A percentile compares a stretch with the other conserved stretches of the same genome.
These are phyloP conservation scores for Pseudogymnoascus sp. DNA, from an alignment of 2,329 filamentous ascomycete genomes.

Conservation along the genomic window DNA sequence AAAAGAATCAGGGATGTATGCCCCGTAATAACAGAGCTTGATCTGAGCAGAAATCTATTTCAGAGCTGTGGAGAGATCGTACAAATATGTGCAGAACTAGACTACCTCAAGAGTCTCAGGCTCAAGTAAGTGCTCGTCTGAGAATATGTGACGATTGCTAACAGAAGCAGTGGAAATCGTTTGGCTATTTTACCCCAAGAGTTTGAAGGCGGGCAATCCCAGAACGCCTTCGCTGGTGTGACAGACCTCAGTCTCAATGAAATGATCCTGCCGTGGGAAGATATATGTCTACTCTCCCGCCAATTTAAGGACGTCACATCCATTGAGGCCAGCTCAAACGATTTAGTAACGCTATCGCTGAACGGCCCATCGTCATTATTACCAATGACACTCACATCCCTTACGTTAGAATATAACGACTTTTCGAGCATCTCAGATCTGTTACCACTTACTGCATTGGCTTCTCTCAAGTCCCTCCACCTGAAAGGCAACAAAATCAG, in stretches of 20 bases:
- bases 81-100: slow-evolving; percentile 63
- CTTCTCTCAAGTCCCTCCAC: slow-evolving; percentile 51
- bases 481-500: slow-evolving; percentile 72
- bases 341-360: slow-evolving; percentile 45
- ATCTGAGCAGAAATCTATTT: slow-evolving; percentile 79
- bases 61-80: slow-evolving; percentile 59
- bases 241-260: slow-evolving; percentile 59
- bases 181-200: slow-evolving; percentile 44
- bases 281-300: slow-evolving; percentile 48
- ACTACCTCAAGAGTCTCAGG: slow-evolving; percentile 57
- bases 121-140: slow-evolving; percentile 53
- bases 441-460: slow-evolving; percentile 43
- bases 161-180: slow-evolving; percentile 60
- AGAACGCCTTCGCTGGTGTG: slow-evolving; percentile 42
- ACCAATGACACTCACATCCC: slow-evolving; percentile 45
- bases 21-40: slow-evolving; percentile 67
- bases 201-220: slow-evolving; percentile 24
- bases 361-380: slow-evolving; percentile 32
- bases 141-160: not conserved
- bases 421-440: slow-evolving; percentile 55
- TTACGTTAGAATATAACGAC: slow-evolving; percentile 67
- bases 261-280: slow-evolving; percentile 58
- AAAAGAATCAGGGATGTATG: slow-evolving; percentile 45
- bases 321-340: slow-evolving; percentile 51
- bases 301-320: slow-evolving; percentile 47